Evolutionary conservation across 257 asterid species (phyloP), one percentile per base, ranked within the genome.

Genomic region (Solanum medicagineum): DNA sequence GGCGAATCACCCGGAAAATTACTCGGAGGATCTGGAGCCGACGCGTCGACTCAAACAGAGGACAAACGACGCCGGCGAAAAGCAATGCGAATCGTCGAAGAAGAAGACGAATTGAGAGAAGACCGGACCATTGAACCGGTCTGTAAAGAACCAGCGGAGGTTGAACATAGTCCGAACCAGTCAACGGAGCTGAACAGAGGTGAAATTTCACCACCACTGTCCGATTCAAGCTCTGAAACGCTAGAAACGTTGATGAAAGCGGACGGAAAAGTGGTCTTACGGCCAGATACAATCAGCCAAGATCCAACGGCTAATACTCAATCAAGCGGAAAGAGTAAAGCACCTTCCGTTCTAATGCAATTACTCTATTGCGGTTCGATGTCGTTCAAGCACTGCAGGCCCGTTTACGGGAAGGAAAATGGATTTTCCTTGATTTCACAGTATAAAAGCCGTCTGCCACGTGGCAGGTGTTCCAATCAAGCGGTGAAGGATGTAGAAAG

Each of bases 11-110:
- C 85, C 36, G 88, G 87, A n/a, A 90, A 90, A 19, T 80, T 92
- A 17, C 20, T 84, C 49, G 69, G 69, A 71, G 83, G 86, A 77
- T 84, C 90, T 49, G 90, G 90, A 19, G 90, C 95, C 49, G 93
- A 95, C 83, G 97, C 96, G 4, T 90, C 95, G 7, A 94, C 98
- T 6, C 98, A 94, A 73, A 94, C 98, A 1, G 96, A 92, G 73
- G 98, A 95, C 20, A 83, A 66, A 36, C 90, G 92, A 8, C 92
- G 95, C 14, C 90, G 94, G 10, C 90, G 97, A 12, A 91, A 91
- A 86, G 19, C 86, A 29, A 29, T 86, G 88, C 44, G 89, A 56
- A 45, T 84, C 13, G 80, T 87, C n/a, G 94, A 90, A 24, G 90
- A 85, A 84, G 91, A 85, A n/a, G 85, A 56, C 65, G 89, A 89